Evolutionary conservation across 305 asterid species (phyloP), one percentile per base, ranked within the genome.

Genomic region (Fraxinus latifolia): DNA sequence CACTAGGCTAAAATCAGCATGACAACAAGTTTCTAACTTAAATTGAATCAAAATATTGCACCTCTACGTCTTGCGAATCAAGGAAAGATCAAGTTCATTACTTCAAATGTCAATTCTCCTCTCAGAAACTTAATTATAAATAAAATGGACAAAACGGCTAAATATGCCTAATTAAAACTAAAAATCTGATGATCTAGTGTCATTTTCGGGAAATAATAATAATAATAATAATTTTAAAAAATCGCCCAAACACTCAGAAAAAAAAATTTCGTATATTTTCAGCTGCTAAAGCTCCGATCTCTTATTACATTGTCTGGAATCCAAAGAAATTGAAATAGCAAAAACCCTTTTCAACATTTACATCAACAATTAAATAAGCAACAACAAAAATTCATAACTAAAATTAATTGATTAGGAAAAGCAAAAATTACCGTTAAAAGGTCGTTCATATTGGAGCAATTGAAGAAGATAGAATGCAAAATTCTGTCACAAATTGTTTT

Each of bases 381-480:
- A 74, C 39, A 36, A 5, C 5, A 14, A 6, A 73, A 7, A 19
- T 0, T 47, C 60, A 50, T 50, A 50, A 68, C 3, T 29, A 29
- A 29, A 29, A 31, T 70, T 70, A 15, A 70, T 29, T 29, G 5
- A 31, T 31, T 70, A 34, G 44, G 9, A 19, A 4, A 33, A 15
- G 9, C 25, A 70, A 53, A 53, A 19, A 25, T 31, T 82, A 87
- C 90, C 86, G 87, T 33, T 78, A 84, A 80, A 79, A 88, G 90
- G 83, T 88, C 90, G 74, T 88, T 85, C 90, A 88, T 88, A 67
- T 80, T 84, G 82, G 33, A 25, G 65, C 60, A n/a, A 55, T 29
- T 83, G 79, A 73, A 77, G 85, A 62, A 37, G 8, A 82, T 68
- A 34, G 70, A 62, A 78, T 83, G 81, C 82, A 39, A 70, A 44